Conservation (phyloP, 2,329 filamentous ascomycete species). For the Botrytis sinoallii region DNA sequence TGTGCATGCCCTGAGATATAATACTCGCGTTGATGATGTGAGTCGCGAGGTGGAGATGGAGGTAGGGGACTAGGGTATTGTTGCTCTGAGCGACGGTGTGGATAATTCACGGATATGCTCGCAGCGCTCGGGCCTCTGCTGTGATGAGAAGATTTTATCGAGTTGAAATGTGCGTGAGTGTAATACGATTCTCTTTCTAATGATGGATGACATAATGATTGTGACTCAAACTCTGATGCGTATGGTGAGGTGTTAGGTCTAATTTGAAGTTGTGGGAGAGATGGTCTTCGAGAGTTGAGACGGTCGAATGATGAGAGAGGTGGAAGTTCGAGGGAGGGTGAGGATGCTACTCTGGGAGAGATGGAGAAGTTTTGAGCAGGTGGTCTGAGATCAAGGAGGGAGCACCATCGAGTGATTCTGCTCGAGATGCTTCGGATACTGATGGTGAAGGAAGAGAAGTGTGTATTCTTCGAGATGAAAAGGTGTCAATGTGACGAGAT, state of each 20-base stretch:
- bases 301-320: constrained; percentile 29
- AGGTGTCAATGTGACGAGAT: constrained; percentile 30
- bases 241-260: constrained; percentile 21
- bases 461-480: constrained; percentile 44
- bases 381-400: constrained; percentile 70
- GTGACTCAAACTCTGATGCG: constrained; percentile 5
- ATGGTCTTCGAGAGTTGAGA: constrained; percentile 31
- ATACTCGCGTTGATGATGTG: constrained; percentile 1
- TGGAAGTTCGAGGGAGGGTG: constrained; percentile 36
- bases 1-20: constrained; percentile 26
- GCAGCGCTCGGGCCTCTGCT: constrained; percentile 24
- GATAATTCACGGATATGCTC: constrained; percentile 8
- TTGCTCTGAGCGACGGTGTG: constrained; percentile 16
- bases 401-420: constrained; percentile 55
- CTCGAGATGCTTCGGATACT: constrained; percentile 59
- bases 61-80: constrained; percentile 20
- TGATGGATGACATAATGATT: constrained; percentile 23
- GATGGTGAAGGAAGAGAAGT: constrained; percentile 62
- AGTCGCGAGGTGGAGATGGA: constrained; percentile 22
- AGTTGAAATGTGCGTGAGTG: constrained; percentile 1
- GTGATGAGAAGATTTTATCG: constrained; percentile 23
- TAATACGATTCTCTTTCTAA: constrained; percentile 25
- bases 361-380: constrained; percentile 60
- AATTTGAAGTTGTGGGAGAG: constrained; percentile 34
- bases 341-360: constrained; percentile 45